These are phyloP conservation scores for Berkeleyomyces basicola DNA, from an alignment of 2,329 filamentous ascomycete species.

Conservation along the genomic window DNA sequence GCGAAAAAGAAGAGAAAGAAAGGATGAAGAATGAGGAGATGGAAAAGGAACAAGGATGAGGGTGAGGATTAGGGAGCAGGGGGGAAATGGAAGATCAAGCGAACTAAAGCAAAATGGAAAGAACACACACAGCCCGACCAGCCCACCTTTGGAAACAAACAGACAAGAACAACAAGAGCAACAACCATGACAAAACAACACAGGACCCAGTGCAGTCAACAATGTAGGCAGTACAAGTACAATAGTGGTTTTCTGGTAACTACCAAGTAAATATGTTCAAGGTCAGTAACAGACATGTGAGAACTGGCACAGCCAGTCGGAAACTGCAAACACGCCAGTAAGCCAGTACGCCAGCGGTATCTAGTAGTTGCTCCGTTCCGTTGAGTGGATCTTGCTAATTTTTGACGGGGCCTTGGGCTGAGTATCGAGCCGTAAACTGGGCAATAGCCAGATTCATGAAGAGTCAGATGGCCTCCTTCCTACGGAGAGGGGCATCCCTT, in stretches of 20 bases:
- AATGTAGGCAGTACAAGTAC: not conserved
- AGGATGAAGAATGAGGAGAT: not conserved
- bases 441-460: not conserved
- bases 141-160: not conserved
- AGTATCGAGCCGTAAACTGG: not conserved
- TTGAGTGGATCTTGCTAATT: not conserved
- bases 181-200: not conserved
- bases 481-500: not conserved
- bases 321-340: too few relatives aligned
- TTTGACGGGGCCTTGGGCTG: not conserved
- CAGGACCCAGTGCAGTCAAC: not conserved
- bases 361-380: not conserved
- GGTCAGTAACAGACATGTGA: too few relatives aligned
- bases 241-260: too few relatives aligned
- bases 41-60: not conserved
- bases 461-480: not conserved
- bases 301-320: too few relatives aligned
- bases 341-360: too few relatives aligned
- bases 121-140: not conserved
- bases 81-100: constrained; percentile 1
- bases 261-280: too few relatives aligned
- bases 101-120: not conserved
- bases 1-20: not conserved
- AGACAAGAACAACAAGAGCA: not conserved
- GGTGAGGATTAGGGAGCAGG: not conserved